Conservation (phyloP, 768 basidiomycete species). For the Terana coerulea region DNA sequence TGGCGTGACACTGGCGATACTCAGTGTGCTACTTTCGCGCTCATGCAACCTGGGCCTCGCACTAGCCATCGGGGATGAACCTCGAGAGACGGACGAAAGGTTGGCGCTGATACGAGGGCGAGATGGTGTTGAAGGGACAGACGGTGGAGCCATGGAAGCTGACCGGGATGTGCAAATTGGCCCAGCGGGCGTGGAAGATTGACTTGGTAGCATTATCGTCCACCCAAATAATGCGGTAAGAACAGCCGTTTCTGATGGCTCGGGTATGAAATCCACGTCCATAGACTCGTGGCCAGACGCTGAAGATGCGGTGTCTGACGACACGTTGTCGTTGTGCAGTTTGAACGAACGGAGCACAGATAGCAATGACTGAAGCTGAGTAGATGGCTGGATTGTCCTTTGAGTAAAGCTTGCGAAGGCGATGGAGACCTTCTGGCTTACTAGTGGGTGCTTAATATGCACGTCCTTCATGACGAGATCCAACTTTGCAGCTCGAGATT, state of each 20-base stretch:
- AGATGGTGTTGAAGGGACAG: slow-evolving; percentile 20
- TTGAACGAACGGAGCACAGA: slow-evolving; percentile 37
- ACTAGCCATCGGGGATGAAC: slow-evolving; percentile 18
- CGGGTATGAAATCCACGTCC: background rate
- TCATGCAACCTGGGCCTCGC: slow-evolving; percentile 17
- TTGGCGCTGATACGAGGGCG: slow-evolving; percentile 24
- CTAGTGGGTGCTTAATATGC: slow-evolving; percentile 69
- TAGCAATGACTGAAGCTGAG: slow-evolving; percentile 51
- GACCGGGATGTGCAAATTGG: background rate
- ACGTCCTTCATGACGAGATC: slow-evolving; percentile 51
- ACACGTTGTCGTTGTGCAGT: background rate
- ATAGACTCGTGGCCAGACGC: background rate
- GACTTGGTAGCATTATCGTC: slow-evolving; percentile 32
- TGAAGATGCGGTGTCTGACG: background rate
- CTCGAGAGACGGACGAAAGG: slow-evolving; percentile 18
- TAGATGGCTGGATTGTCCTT: slow-evolving; percentile 40
- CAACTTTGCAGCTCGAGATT: slow-evolving; percentile 47
- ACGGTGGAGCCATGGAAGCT: background rate
- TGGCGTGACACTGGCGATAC: background rate
- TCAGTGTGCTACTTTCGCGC: background rate
- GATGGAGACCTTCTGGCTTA: slow-evolving; percentile 30
- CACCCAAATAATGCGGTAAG: slow-evolving; percentile 48
- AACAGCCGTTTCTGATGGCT: slow-evolving; percentile 36
- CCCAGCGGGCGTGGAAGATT: background rate
- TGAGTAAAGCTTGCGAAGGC: background rate